A percentile compares a stretch with the other conserved stretches of the same genome.
Conservation (phyloP, 768 basidiomycete species). For the Calvatia gigantea region DNA sequence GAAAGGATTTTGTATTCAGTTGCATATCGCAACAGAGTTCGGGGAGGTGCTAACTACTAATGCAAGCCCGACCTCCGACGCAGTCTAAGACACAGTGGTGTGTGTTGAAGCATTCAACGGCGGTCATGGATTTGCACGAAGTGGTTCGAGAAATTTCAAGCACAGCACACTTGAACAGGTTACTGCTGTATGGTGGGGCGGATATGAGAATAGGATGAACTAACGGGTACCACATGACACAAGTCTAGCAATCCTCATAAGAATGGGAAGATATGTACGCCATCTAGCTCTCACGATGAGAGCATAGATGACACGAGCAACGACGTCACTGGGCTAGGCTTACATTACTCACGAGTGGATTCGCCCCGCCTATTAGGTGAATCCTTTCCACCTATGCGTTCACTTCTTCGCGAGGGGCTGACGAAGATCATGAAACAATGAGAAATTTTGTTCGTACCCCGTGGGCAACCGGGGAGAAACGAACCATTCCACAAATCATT, state of each 20-base stretch:
- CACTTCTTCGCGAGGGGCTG: neutral
- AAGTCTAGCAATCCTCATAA: too few species aligned
- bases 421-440: neutral
- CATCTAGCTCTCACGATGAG: neutral
- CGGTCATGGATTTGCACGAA: too few species aligned
- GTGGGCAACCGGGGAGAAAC: constrained; percentile 1
- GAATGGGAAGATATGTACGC: too few species aligned
- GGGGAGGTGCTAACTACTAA: neutral
- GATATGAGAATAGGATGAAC: too few species aligned
- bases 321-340: too few species aligned
- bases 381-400: neutral
- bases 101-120: too few species aligned
- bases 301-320: neutral
- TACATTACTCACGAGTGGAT: neutral
- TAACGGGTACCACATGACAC: too few species aligned
- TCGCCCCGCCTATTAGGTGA: neutral
- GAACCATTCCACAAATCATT: neutral
- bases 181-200: too few species aligned
- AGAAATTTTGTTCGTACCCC: neutral
- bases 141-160: too few species aligned
- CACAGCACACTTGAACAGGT: too few species aligned
- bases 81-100: neutral
- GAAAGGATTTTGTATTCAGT: neutral
- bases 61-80: too few species aligned
- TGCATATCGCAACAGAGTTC: neutral